These are phyloP conservation scores for Vinca minor DNA, from an alignment of 257 asterid genomes.

Conservation along the genomic window DNA sequence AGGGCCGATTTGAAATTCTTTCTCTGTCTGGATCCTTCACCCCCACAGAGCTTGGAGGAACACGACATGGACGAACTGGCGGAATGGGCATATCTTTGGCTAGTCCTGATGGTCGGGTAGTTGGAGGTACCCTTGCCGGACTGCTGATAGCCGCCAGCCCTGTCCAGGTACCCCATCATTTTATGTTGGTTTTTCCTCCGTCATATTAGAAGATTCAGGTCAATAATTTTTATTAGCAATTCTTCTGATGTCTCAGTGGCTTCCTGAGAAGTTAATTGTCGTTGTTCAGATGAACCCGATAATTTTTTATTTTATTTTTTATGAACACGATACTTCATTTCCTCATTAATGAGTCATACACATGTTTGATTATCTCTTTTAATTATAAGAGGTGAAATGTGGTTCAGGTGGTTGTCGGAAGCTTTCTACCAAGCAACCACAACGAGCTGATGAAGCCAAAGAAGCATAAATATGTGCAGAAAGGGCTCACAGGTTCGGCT, in stretches of 20 bases:
- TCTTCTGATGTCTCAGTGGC: too few species aligned
- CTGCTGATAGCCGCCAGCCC: constrained; percentile 63
- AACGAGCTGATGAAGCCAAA: constrained; percentile 52
- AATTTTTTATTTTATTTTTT: too few species aligned
- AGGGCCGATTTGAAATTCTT: constrained; percentile 67
- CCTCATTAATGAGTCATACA: background rate
- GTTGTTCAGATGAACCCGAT: too few species aligned
- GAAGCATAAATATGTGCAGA: constrained; percentile 43
- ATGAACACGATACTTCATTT: background rate
- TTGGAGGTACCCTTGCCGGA: constrained; percentile 77
- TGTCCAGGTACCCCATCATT: too few species aligned
- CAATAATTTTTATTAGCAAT: too few species aligned
- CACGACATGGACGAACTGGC: constrained; percentile 45
- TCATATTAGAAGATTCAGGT: too few species aligned
- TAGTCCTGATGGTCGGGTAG: constrained; percentile 79
- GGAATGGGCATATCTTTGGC: constrained; percentile 69
- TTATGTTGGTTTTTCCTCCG: too few species aligned
- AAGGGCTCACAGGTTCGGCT: constrained; percentile 22
- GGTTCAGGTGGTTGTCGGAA: constrained; percentile 73
- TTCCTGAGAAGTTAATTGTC: too few species aligned
- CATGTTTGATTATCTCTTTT: background rate
- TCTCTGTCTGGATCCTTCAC: constrained; percentile 69
- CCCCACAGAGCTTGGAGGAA: constrained; percentile 53
- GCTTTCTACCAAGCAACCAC: constrained; percentile 57
- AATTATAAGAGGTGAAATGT: background rate